Evolutionary conservation across 2,329 filamentous ascomycete genomes (phyloP).

Genomic region (Leptoxyphium fumago): DNA sequence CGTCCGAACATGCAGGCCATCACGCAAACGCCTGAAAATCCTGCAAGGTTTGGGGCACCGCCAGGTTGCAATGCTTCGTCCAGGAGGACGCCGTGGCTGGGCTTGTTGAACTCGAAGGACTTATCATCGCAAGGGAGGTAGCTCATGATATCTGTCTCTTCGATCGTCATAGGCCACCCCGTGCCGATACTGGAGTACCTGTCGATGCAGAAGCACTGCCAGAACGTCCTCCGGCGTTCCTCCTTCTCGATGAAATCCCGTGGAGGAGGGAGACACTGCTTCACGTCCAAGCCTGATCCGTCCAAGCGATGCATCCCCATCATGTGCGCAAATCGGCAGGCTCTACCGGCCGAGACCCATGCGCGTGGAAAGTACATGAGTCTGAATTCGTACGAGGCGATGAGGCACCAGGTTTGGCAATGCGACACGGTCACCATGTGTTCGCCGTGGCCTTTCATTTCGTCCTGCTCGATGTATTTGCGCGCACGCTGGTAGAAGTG

Average conservation of each 20-base stretch:
- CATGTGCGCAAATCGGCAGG: conserved; percentile 75
- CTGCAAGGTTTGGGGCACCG: conserved; percentile 59
- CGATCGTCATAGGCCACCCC: conserved; percentile 89
- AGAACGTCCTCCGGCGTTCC: conserved; percentile 82
- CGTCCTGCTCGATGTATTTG: conserved; percentile 80
- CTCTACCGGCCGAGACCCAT: conserved; percentile 80
- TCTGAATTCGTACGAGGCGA: conserved; percentile 83
- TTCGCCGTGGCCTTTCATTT: conserved; percentile 86
- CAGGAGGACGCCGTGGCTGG: conserved; percentile 57
- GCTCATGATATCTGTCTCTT: conserved; percentile 80
- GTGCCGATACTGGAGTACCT: conserved; percentile 92
- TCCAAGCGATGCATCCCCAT: conserved; percentile 83
- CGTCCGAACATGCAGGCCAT: conserved; percentile 84
- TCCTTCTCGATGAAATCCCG: conserved; percentile 90
- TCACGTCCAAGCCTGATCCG: conserved; percentile 69
- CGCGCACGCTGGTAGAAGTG: conserved; percentile 81
- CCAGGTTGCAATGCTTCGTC: conserved; percentile 53
- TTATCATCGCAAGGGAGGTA: conserved; percentile 75
- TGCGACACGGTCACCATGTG: conserved; percentile 73
- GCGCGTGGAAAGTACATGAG: conserved; percentile 94
- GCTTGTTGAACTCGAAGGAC: conserved; percentile 65
- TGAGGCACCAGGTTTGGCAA: conserved; percentile 68
- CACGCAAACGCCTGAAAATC: conserved; percentile 66
- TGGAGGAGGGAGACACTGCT: conserved; percentile 74
- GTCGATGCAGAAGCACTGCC: conserved; percentile 84